Conservation (phyloP, 2,329 filamentous ascomycete genomes). For the Penicillium polonicum region DNA sequence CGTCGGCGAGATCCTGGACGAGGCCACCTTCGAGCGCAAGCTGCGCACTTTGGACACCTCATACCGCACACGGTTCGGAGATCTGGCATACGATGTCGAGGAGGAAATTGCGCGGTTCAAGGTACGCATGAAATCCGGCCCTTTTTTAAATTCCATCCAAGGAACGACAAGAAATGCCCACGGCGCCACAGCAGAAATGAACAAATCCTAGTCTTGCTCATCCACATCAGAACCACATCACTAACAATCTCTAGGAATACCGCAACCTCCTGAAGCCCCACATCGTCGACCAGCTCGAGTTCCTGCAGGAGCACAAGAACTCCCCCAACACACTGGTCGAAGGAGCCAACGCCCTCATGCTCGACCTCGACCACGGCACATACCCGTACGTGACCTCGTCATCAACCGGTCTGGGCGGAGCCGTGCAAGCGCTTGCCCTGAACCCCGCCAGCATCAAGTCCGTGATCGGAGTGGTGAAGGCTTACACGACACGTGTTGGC, state of each 20-base stretch:
- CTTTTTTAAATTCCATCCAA: background rate
- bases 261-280: conserved; percentile 38
- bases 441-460: conserved; percentile 57
- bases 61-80: conserved; percentile 59
- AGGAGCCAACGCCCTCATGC: conserved; percentile 63
- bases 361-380: conserved; percentile 56
- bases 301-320: conserved; percentile 56
- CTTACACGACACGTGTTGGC: conserved; percentile 61
- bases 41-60: conserved; percentile 52
- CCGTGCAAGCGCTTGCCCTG: conserved; percentile 59
- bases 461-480: conserved; percentile 64
- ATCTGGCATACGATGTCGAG: conserved; percentile 59
- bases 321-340: conserved; percentile 59
- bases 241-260: conserved; percentile 32
- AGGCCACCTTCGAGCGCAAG: conserved; percentile 56
- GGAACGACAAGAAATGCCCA: background rate
- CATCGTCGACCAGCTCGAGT: conserved; percentile 49
- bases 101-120: conserved; percentile 60
- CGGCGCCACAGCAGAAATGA: background rate
- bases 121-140: conserved; percentile 32
- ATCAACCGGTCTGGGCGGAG: conserved; percentile 49
- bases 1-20: conserved; percentile 58
- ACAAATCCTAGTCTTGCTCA: background rate
- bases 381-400: conserved; percentile 53
- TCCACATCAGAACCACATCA: background rate